Base-by-base conservation (phyloP, 2,329 filamentous ascomycete genomes). In the Bipolaris zeicola region DNA sequence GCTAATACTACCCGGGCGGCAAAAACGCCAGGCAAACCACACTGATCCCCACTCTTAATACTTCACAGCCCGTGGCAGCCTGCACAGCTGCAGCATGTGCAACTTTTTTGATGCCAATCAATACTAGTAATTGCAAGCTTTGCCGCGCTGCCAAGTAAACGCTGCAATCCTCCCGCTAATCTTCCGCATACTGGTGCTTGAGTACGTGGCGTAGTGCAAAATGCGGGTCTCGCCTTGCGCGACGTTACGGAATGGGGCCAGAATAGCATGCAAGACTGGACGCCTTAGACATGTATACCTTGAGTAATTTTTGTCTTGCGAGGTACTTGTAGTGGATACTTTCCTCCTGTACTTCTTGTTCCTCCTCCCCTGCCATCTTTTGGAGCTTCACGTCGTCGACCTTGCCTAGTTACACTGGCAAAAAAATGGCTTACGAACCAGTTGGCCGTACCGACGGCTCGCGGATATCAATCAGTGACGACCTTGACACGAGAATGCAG, bases 401-500 rank as follows among this genome's bases (percentile, higher is more conserved):
- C 24, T 31, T 33, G 8, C 1, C n/a, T 16, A 1, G 7, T 22
- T 24, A 13, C 6, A 8, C 7, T 33, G 8, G 22, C 7, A 14
- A 18, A 10, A 33, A 10, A 34, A 55, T 55, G 52, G 52, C 53
- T 8, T 56, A 56, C 24, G 49, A 42, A 13, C 48, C 48, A 5
- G 34, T 56, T 24, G n/a, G 28, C 31, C 34, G 6, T 18, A 13
- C 10, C 5, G 33, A 43, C 36, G 28, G n/a, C 6, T 37, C 37
- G 6, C 24, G 39, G 3, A 8, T 43, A 5, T 47, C 41, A 3
- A 20, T 37, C 8, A 31, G 36, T 3, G 55, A 53, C 6, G 56
- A 52, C 18, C 53, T 58, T 22, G 62, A 60, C 18, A 20, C 62
- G 28, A 55, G 56, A 36, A 55, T 39, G n/a, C 48, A 16, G 31